Evolutionary conservation across 2,329 filamentous ascomycete genomes (phyloP).

Genomic region (Ustulina deusta): DNA sequence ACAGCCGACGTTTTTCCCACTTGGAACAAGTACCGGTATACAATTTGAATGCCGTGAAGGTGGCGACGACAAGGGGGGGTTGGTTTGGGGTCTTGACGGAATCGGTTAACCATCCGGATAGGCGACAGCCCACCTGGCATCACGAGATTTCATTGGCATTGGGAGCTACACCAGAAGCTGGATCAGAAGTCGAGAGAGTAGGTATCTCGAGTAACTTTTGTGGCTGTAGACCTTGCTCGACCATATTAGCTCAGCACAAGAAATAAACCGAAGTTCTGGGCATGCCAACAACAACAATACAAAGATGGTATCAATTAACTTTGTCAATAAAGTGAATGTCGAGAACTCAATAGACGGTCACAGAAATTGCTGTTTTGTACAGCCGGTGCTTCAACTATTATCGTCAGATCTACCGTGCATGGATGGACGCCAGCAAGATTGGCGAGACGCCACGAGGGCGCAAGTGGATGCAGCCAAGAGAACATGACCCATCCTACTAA

Average conservation of each 20-base stretch:
- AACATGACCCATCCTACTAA: neutral
- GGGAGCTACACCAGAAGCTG: neutral
- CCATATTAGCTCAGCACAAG: neutral
- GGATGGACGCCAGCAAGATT: constrained; percentile 20
- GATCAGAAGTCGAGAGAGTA: neutral
- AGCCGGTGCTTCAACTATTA: neutral
- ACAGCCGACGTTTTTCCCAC: constrained; percentile 36
- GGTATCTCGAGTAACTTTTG: neutral
- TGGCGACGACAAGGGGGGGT: constrained; percentile 13
- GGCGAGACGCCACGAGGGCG: constrained; percentile 21
- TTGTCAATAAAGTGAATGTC: too few species aligned
- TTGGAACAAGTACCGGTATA: constrained; percentile 15
- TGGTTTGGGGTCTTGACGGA: constrained; percentile 10
- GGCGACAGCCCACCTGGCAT: constrained; percentile 1
- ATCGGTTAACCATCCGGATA: constrained; percentile 30
- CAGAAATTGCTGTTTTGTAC: neutral
- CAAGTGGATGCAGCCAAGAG: constrained; percentile 2
- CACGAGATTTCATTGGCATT: neutral
- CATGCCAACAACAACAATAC: neutral
- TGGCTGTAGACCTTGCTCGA: neutral
- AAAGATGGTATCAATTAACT: too few species aligned
- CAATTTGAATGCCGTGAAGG: constrained; percentile 1
- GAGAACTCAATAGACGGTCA: neutral
- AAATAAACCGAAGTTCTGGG: neutral
- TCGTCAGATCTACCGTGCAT: neutral